Base-by-base conservation (phyloP, 2,329 filamentous ascomycete species). In the Sporothrix curviconia region DNA sequence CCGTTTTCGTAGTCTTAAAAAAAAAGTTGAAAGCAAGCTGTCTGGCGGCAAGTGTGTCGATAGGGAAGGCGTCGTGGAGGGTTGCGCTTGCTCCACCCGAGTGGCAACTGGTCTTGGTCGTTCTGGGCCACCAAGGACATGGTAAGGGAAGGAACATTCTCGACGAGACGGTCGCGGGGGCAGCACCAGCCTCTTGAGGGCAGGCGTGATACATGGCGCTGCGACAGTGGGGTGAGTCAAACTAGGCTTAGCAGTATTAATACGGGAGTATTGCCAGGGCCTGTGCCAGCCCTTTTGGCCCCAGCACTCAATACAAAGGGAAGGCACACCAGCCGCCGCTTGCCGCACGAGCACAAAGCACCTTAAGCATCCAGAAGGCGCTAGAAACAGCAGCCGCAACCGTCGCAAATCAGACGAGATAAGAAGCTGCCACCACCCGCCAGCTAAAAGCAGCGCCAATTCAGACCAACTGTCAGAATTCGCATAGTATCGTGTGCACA, bases 81-180 rank as follows among this genome's bases (percentile, higher is more conserved):
- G n/a, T 55, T 40, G 44, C 28, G 32, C 36, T 24, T 42, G 44
- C 50, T 43, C 47, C 28, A 51, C 49, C 49, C n/a, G n/a, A n/a
- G n/a, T n/a, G 34, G n/a, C 22, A 25, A 39, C 37, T 34, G 28
- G 39, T 14, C 39, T n/a, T 19, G n/a, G 30, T 14, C 19, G 17
- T 36, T 8, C 46, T 32, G n/a, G n/a, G n/a, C n/a, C n/a, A n/a
- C n/a, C n/a, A n/a, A n/a, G n/a, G n/a, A n/a, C n/a, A n/a, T n/a
- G n/a, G n/a, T n/a, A n/a, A n/a, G 3, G 56, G 57, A 62, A 60
- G 44, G 61, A 63, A 63, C 56, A 36, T 63, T 63, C 61, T 61
- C 56, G 61, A 61, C 28, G n/a, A 50, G 22, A 49, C 32, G 50
- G 58, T 53, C 59, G 59, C 51, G 59, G 59, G 56, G 52, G n/a